A percentile compares a stretch with the other conserved stretches of the same genome.
Evolutionary conservation across 106 monocot genomes (phyloP).

Genomic region (Dendrobium officinale): DNA sequence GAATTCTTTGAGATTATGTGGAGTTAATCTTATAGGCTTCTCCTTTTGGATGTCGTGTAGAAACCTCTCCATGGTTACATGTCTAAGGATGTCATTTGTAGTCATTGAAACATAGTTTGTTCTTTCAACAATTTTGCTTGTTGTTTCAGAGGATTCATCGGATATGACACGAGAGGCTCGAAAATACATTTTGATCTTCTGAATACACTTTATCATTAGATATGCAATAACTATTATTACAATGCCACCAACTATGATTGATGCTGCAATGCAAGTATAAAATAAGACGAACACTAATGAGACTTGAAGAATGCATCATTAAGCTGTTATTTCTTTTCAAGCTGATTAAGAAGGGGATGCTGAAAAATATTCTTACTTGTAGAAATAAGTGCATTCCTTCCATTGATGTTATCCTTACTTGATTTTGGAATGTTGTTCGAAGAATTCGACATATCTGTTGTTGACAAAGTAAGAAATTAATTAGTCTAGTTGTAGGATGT

Average conservation of each 20-base stretch:
- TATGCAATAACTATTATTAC: neutral
- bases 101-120: neutral
- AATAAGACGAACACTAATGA: neutral
- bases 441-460: conserved; percentile 3
- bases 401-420: neutral
- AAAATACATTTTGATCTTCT: neutral
- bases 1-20: conserved; percentile 1
- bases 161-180: neutral
- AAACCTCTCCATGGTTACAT: conserved; percentile 6
- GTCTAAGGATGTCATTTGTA: no score
- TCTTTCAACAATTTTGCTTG: neutral
- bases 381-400: neutral
- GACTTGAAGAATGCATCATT: no score
- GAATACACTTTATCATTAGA: neutral
- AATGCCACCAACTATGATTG: conserved; percentile 1
- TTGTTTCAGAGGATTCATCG: neutral
- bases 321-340: neutral
- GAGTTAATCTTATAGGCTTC: conserved; percentile 13
- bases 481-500: no score
- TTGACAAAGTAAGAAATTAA: no score
- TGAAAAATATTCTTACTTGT: neutral
- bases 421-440: neutral
- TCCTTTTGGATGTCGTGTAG: conserved; percentile 5
- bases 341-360: neutral
- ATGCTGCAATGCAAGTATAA: neutral